A percentile compares a stretch with the other conserved stretches of the same genome.
These are phyloP conservation scores for Quercus ilex DNA, from an alignment of 306 rosid species.

Conservation along the genomic window DNA sequence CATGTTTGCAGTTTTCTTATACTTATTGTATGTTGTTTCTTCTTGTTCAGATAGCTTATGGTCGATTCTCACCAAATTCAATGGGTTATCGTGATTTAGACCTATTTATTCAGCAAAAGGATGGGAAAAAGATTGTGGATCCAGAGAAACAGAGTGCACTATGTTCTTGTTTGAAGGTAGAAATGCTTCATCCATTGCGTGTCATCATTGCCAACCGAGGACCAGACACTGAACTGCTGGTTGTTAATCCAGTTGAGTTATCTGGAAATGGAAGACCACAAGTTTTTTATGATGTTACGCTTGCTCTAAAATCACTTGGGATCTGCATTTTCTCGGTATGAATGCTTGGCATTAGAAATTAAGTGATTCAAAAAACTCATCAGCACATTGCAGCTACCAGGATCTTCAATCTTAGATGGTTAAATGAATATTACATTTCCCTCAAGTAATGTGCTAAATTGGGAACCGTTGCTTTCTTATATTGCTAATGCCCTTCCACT, in stretches of 20 bases:
- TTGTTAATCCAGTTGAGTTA: constrained; percentile 82
- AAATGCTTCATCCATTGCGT: constrained; percentile 78
- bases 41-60: constrained; percentile 53
- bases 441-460: neutral
- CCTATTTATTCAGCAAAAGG: constrained; percentile 65
- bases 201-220: constrained; percentile 65
- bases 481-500: neutral
- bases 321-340: constrained; percentile 81
- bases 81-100: constrained; percentile 62
- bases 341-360: neutral
- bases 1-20: constrained; percentile 16
- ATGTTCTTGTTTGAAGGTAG: constrained; percentile 59
- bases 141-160: constrained; percentile 47
- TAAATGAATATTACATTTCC: neutral
- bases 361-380: constrained; percentile 6
- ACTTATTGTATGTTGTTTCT: neutral
- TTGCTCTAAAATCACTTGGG: constrained; percentile 65
- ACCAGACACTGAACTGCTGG: constrained; percentile 71
- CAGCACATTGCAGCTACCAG: neutral
- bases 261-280: constrained; percentile 79
- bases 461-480: neutral
- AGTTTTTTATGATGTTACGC: constrained; percentile 72
- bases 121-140: constrained; percentile 66
- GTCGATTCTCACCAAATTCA: constrained; percentile 47
- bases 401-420: neutral